Percentiles rank a stretch among this genome's conserved stretches.
Evolutionary conservation across 768 basidiomycete species (phyloP).

Genomic region (Crepidotus variabilis): DNA sequence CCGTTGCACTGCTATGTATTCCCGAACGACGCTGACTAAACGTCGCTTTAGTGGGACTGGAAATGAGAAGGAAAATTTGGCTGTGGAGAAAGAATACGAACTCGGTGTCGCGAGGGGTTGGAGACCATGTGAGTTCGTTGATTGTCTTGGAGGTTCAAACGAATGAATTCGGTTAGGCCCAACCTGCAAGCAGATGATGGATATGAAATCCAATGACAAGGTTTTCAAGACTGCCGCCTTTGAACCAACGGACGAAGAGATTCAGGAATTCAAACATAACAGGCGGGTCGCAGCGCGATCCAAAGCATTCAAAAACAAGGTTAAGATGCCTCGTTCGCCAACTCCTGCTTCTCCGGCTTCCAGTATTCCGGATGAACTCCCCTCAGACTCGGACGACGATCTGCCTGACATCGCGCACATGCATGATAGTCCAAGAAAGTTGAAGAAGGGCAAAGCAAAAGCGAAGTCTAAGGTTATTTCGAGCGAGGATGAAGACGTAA

Average conservation of each 20-base stretch:
- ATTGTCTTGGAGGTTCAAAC: background rate
- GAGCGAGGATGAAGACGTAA: slow-evolving; percentile 8
- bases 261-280: slow-evolving; percentile 29
- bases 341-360: slow-evolving; percentile 26
- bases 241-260: slow-evolving; percentile 59
- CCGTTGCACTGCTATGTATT: background rate
- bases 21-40: background rate
- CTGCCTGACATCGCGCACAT: slow-evolving; percentile 45
- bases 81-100: slow-evolving; percentile 54
- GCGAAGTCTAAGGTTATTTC: slow-evolving; percentile 8
- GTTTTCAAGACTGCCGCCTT: slow-evolving; percentile 67
- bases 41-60: slow-evolving; percentile 42
- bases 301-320: slow-evolving; percentile 2
- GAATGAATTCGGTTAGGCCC: slow-evolving; percentile 40
- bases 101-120: slow-evolving; percentile 51
- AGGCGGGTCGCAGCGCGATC: background rate
- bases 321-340: slow-evolving; percentile 21
- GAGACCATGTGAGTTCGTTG: slow-evolving; percentile 46
- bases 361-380: slow-evolving; percentile 26
- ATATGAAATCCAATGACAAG: slow-evolving; percentile 38
- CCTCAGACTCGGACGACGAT: slow-evolving; percentile 48
- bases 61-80: slow-evolving; percentile 51
- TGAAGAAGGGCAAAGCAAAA: slow-evolving; percentile 30
- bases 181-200: slow-evolving; percentile 64
- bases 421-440: slow-evolving; percentile 20